Evolutionary conservation across 441 rosid genomes (phyloP).

Genomic region (Rhodomyrtus psidioides): DNA sequence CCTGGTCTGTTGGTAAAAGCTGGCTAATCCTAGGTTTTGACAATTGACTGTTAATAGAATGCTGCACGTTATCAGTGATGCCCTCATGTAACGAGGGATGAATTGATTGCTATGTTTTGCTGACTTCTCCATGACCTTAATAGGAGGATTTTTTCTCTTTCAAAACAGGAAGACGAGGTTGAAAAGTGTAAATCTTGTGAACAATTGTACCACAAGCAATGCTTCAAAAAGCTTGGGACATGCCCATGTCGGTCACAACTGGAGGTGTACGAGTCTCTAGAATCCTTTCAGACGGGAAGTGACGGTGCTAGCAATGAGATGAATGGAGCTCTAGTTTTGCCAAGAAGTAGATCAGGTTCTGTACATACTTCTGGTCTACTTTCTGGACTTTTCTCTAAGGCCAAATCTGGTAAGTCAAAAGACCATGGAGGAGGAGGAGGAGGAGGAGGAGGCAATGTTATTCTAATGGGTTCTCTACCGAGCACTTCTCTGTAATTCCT

Average conservation of each 20-base stretch:
- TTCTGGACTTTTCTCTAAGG: slow-evolving; percentile 55
- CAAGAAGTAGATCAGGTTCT: slow-evolving; percentile 40
- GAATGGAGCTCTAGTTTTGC: slow-evolving; percentile 22
- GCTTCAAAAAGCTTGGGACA: slow-evolving; percentile 53
- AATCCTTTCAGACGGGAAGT: slow-evolving; percentile 3
- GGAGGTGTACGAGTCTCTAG: slow-evolving; percentile 14
- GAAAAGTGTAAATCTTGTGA: slow-evolving; percentile 63
- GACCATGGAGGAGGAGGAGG: slow-evolving; percentile 22
- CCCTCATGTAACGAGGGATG: not conserved
- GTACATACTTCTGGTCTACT: slow-evolving; percentile 38
- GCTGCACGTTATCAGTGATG: not conserved
- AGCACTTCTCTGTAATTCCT: slow-evolving; percentile 37
- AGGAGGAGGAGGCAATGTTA: slow-evolving; percentile 25
- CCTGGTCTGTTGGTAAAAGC: not conserved
- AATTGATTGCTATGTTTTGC: not conserved
- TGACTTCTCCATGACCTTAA: not conserved
- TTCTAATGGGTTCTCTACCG: slow-evolving; percentile 76
- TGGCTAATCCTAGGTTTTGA: not conserved
- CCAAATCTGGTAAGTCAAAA: slow-evolving; percentile 22
- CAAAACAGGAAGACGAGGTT: slow-evolving; percentile 65
- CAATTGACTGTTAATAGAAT: not conserved
- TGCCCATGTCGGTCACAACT: slow-evolving; percentile 64
- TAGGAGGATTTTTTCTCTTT: not conserved
- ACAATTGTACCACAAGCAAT: slow-evolving; percentile 61
- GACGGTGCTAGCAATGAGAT: slow-evolving; percentile 14